Conservation (phyloP, 2,329 filamentous ascomycete genomes). For the Graphilbum fragrans region DNA sequence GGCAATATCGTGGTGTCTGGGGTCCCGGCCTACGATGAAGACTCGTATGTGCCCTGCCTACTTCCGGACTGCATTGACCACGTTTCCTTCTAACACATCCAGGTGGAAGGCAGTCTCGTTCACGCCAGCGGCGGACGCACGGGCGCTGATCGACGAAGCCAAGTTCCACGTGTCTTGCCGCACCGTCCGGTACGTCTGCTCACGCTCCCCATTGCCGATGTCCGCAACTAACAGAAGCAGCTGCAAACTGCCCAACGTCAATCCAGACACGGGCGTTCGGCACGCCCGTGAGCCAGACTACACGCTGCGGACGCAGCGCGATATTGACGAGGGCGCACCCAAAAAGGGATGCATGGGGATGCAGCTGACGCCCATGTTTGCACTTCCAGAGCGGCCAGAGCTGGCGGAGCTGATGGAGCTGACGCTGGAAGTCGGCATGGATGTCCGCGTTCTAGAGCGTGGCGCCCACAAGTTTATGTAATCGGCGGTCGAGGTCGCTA, state of each 20-base stretch:
- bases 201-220: no score
- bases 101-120: constrained; percentile 52
- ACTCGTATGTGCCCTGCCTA: constrained; percentile 19
- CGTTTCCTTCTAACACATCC: neutral
- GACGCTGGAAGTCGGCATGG: constrained; percentile 44
- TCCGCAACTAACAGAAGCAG: no score
- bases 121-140: constrained; percentile 30
- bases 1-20: constrained; percentile 58
- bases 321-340: constrained; percentile 42
- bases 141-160: constrained; percentile 24
- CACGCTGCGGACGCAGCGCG: constrained; percentile 44
- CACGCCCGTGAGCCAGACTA: constrained; percentile 50
- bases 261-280: constrained; percentile 48
- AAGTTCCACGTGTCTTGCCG: constrained; percentile 48
- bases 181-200: constrained; percentile 40
- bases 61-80: neutral
- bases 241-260: constrained; percentile 61
- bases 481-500: no score
- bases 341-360: constrained; percentile 49
- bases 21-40: constrained; percentile 53
- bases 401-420: constrained; percentile 22
- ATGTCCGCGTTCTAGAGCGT: constrained; percentile 33
- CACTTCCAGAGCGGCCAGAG: constrained; percentile 12
- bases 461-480: constrained; percentile 28
- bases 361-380: constrained; percentile 48